phyloP scores from a whole-genome alignment of 2,329 filamentous ascomycete species.

The Penicillium sp. region DNA sequence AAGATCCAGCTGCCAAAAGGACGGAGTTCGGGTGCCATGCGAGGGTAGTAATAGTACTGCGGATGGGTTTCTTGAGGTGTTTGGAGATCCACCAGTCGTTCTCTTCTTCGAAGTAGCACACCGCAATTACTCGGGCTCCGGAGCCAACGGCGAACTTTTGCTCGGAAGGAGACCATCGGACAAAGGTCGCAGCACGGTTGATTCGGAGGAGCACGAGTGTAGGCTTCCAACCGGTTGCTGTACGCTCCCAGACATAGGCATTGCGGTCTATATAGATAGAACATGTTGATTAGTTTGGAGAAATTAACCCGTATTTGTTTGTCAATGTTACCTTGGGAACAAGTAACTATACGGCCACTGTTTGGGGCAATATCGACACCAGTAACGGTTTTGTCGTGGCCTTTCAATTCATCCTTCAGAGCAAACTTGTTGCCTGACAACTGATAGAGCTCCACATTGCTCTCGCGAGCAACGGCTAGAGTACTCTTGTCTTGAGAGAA shows the following conservation, averaged over 20 bases:
- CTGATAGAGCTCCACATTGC: constrained; percentile 81
- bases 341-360: constrained; percentile 92
- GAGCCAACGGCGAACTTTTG: constrained; percentile 97
- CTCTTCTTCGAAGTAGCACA: constrained; percentile 98
- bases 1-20: constrained; percentile 89
- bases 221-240: constrained; percentile 89
- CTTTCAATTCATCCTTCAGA: constrained; percentile 87
- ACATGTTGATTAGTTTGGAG: constrained; percentile 4
- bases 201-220: constrained; percentile 95
- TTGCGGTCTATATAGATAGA: constrained; percentile 68
- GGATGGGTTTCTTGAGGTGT: constrained; percentile 98
- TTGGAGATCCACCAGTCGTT: constrained; percentile 99
- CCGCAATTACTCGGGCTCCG: constrained; percentile 87
- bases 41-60: constrained; percentile 91
- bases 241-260: constrained; percentile 95
- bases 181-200: constrained; percentile 92
- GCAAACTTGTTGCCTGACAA: constrained; percentile 69
- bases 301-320: neutral
- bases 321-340: constrained; percentile 71
- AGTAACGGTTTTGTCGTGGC: constrained; percentile 95
- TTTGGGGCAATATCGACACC: constrained; percentile 91
- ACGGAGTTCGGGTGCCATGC: constrained; percentile 98
- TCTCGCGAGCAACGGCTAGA: constrained; percentile 87
- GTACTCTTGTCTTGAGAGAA: constrained; percentile 90
- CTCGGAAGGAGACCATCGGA: constrained; percentile 95